Conservation (phyloP, 768 basidiomycete species). For the Boletus edulis region DNA sequence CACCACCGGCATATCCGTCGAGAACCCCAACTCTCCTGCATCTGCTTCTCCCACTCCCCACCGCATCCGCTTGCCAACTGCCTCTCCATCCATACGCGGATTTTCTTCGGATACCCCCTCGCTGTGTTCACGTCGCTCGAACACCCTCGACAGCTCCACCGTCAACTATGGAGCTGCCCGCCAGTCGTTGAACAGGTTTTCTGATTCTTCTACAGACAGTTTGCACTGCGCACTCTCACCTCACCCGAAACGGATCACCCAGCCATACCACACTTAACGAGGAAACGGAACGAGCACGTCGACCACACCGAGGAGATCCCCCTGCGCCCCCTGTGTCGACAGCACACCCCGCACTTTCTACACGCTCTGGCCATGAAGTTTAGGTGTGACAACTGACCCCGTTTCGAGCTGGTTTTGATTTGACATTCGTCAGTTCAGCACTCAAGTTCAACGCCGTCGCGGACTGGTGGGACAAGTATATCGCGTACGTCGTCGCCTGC, state of each 20-base stretch:
- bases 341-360: neutral
- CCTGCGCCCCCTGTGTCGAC: constrained; percentile 12
- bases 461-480: constrained; percentile 93
- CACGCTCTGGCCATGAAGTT: constrained; percentile 31
- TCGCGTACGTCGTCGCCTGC: constrained; percentile 55
- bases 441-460: constrained; percentile 90
- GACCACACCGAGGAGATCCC: constrained; percentile 27
- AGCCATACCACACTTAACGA: constrained; percentile 11
- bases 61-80: no score
- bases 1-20: no score
- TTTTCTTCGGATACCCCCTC: no score
- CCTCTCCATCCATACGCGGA: no score
- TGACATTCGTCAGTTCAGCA: constrained; percentile 52
- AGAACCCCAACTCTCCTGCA: no score
- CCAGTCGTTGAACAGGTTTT: no score
- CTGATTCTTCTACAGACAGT: no score
- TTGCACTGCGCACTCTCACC: neutral
- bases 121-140: no score
- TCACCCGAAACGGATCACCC: neutral
- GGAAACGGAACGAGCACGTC: neutral
- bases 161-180: no score
- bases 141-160: no score
- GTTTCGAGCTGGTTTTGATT: neutral
- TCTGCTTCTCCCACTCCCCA: no score
- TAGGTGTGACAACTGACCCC: constrained; percentile 19